These are phyloP conservation scores for Carallia pectinifolia DNA, from an alignment of 345 rosid species.

Conservation along the genomic window DNA sequence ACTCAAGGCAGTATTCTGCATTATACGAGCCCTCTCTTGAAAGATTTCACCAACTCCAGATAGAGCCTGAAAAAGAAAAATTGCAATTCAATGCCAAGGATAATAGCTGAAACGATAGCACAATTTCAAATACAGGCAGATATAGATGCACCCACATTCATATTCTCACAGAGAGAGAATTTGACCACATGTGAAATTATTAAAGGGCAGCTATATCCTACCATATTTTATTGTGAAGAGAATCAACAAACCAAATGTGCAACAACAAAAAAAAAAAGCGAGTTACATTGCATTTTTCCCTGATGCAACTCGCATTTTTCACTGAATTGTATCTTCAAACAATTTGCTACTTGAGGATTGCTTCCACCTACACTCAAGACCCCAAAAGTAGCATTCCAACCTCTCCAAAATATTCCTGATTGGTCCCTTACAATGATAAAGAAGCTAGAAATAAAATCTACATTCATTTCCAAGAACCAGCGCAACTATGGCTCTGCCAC, in stretches of 20 bases:
- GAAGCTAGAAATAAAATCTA: too few relatives aligned
- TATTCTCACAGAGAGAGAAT: background rate
- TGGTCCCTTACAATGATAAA: too few relatives aligned
- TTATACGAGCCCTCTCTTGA: slow-evolving; percentile 51
- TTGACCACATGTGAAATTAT: background rate
- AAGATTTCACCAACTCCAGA: slow-evolving; percentile 89
- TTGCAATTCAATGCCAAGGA: background rate
- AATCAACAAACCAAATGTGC: background rate
- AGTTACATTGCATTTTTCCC: too few relatives aligned
- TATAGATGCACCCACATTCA: background rate
- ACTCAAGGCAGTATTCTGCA: slow-evolving; percentile 61
- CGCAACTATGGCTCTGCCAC: too few relatives aligned
- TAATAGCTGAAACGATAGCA: background rate
- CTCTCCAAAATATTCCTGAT: too few relatives aligned
- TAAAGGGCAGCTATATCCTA: background rate
- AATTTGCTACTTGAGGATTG: too few relatives aligned
- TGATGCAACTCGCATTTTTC: too few relatives aligned
- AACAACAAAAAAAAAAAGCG: background rate
- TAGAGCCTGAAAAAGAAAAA: slow-evolving; percentile 59
- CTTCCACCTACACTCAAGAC: too few relatives aligned
- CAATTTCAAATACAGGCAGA: background rate
- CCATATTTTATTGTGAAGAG: background rate
- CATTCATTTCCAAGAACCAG: too few relatives aligned
- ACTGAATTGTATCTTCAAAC: too few relatives aligned
- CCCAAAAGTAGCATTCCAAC: too few relatives aligned